Evolutionary conservation across 1,284 basidiomycete species (phyloP), one percentile per base, ranked within the genome.

Genomic region (Ceratorhiza oryzae-sativae): DNA sequence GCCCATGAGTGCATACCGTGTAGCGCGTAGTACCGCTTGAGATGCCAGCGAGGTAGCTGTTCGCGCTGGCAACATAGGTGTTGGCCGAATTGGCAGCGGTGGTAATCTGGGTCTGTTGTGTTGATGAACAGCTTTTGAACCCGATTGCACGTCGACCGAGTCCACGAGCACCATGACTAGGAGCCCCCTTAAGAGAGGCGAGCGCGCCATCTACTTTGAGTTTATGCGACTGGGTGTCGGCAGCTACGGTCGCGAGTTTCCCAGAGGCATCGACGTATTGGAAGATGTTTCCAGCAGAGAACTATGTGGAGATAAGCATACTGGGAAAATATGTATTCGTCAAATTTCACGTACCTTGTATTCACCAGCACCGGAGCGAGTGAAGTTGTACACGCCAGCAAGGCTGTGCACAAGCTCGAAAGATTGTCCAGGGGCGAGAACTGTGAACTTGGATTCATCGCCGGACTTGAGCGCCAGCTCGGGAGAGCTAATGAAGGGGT

Each of bases 331-430:
- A 34, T 34, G 27, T 18, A 39, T 58, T 32, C 36, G 45, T 30
- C 9, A 10, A 18, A 18, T 45, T 4, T 45, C 25, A 30, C 34
- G 13, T 41, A 55, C 63, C 49, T 55, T 25, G 59, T 62, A 71
- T 20, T 59, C 48, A 20, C 71, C 49, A 27, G 53, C 55, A 10
- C 73, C 73, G 12, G 56, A 51, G 30, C 56, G 42, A 36, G 71
- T 73, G 32, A 74, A 72, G 72, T 74, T 74, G 51, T 73, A 74
- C 32, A 73, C 59, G 27, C 72, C 73, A 61, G 58, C 71, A 9
- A 74, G 49, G 27, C 71, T 58, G 32, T 74, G 73, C 9, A 30
- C 36, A n/a, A 71, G 68, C 34, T 72, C 70, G 23, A 73, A 48
- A 25, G 65, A 71, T 34, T 74, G 48, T 13, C 73, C 73, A 23